Evolutionary conservation across 306 rosid genomes (phyloP).

Genomic region (Aeschynomene evenia): DNA sequence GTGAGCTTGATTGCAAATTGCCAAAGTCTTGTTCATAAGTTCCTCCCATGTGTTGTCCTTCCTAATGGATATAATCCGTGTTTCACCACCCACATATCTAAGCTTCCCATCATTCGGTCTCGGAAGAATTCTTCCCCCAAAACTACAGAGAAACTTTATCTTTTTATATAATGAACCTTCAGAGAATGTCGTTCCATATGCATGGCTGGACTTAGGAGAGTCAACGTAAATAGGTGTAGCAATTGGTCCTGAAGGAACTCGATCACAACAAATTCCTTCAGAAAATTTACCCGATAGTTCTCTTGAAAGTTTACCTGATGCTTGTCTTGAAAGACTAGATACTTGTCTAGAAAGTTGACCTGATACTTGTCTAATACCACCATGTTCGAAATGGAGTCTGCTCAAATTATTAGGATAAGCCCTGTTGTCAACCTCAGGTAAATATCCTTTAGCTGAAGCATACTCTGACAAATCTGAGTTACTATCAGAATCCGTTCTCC

Average conservation of each 20-base stretch:
- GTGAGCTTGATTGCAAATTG: conserved; percentile 68
- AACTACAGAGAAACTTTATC: conserved; percentile 86
- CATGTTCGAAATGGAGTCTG: conserved; percentile 49
- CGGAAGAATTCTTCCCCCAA: conserved; percentile 86
- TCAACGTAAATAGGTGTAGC: conserved; percentile 44
- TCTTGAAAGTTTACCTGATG: conserved; percentile 36
- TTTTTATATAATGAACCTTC: conserved; percentile 53
- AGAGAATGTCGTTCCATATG: conserved; percentile 43
- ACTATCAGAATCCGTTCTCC: conserved; percentile 47
- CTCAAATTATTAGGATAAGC: conserved; percentile 41
- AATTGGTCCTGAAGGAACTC: conserved; percentile 36
- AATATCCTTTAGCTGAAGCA: conserved; percentile 38
- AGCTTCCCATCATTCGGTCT: conserved; percentile 86
- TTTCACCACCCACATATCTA: conserved; percentile 91
- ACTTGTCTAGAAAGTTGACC: not conserved
- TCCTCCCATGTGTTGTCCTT: conserved; percentile 56
- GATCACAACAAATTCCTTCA: conserved; percentile 38
- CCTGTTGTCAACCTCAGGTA: conserved; percentile 51
- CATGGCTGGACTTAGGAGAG: conserved; percentile 53
- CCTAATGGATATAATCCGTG: conserved; percentile 69
- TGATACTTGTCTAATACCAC: conserved; percentile 45
- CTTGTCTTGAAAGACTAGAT: conserved; percentile 31
- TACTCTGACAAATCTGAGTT: conserved; percentile 50
- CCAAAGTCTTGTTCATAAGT: conserved; percentile 62
- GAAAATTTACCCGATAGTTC: conserved; percentile 45